Evolutionary conservation across 805 yeast genomes (phyloP), one percentile per base, ranked within the genome.

Genomic region (Candida loeiensis): DNA sequence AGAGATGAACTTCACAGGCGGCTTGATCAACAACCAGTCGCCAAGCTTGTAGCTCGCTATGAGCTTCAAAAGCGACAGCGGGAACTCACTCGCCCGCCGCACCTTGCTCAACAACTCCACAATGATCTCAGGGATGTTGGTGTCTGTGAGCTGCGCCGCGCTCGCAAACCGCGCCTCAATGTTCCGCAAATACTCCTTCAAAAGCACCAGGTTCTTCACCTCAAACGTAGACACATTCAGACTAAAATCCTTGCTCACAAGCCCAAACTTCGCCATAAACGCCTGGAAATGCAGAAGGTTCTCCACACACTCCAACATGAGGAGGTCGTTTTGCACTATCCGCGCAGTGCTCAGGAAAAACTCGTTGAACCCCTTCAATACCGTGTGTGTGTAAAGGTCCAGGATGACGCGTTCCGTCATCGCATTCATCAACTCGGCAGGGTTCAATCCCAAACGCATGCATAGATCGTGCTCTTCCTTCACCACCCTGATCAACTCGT

Each of bases 51-150:
- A 66, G 6, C 63, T 65, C 2, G 64, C 61, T 43, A 87, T 77
- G 3, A 80, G 73, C 21, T 61, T 59, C 11, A 56, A 34, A 17
- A 80, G 72, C 13, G 85, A 79, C 11, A 67, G 69, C 35, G 71
- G 69, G 54, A 77, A 81, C 43, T 80, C 87, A 20, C 85, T 71
- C 24, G 86, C 66, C 38, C 77, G 77, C 33, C 87, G 70, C 37
- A 88, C 63, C 43, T 79, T 71, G 0, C 89, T 78, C 66, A 85
- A 76, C 6, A 80, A 63, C 43, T 84, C 91, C n/a, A 82, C 80
- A 0, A 86, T 81, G 12, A 79, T 71, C 51, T 81, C 89, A 31
- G 85, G 74, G 33, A 87, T 77, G 38, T 85, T 85, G 49, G 74
- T 76, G 45, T 87, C 96, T 34, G 73, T 72, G 8, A 87, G 83